Conservation (phyloP, 2,329 filamentous ascomycete genomes). For the Aspergillus udagawae region DNA sequence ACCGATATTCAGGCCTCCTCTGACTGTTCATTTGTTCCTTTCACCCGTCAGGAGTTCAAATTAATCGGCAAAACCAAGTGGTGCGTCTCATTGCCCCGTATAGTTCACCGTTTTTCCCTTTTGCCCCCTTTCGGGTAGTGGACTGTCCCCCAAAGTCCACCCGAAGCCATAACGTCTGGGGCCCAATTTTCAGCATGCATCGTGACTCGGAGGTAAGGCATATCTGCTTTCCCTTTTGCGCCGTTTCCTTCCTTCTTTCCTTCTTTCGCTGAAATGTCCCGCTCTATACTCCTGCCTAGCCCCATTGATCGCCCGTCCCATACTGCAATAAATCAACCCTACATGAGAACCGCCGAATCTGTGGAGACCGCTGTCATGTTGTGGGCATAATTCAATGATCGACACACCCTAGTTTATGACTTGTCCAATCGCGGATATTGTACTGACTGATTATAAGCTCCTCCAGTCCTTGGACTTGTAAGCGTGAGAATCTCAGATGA, state of each 20-base stretch:
- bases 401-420: conserved; percentile 35
- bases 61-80: conserved; percentile 8
- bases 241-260: conserved; percentile 10
- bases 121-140: neutral
- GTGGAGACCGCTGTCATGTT: conserved; percentile 37
- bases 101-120: conserved; percentile 25
- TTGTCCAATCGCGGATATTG: conserved; percentile 32
- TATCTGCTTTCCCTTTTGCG: conserved; percentile 9
- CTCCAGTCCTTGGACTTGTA: conserved; percentile 19
- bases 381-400: conserved; percentile 32
- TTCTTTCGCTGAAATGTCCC: neutral
- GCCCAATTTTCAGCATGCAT: conserved; percentile 8
- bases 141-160: neutral
- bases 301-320: conserved; percentile 33
- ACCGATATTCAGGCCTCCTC: neutral
- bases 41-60: conserved; percentile 1
- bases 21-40: neutral
- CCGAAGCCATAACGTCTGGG: neutral
- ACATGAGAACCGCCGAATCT: conserved; percentile 31
- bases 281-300: conserved; percentile 14
- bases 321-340: conserved; percentile 35
- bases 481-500: conserved; percentile 17
- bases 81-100: conserved; percentile 21
- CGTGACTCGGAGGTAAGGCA: conserved; percentile 17
- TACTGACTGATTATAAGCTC: conserved; percentile 34